Conservation (phyloP, 352 stramenopile genomes). For the Pythium rhizo-oryzae region DNA sequence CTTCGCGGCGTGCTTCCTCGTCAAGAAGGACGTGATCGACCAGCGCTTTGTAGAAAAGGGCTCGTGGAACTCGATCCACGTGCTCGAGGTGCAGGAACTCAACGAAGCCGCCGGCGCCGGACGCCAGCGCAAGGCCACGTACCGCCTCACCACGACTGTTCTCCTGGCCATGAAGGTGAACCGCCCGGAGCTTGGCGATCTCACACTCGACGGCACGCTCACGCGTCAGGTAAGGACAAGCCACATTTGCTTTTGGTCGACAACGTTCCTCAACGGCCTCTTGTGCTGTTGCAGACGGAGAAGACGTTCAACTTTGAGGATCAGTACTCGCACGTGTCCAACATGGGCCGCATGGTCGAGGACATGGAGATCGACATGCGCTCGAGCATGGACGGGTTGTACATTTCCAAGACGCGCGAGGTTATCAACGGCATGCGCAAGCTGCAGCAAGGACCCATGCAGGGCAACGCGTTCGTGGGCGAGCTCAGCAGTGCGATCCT, state of each 20-base stretch:
- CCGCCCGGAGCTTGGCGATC: conserved; percentile 71
- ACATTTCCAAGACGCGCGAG: conserved; percentile 96
- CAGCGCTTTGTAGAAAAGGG: conserved; percentile 84
- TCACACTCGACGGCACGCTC: conserved; percentile 91
- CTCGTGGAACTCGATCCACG: conserved; percentile 95
- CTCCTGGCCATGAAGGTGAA: conserved; percentile 91
- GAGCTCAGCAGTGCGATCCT: conserved; percentile 74
- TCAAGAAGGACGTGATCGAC: conserved; percentile 92
- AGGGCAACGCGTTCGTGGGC: conserved; percentile 72
- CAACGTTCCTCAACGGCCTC: no score
- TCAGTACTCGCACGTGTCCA: conserved; percentile 89
- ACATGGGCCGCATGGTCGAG: conserved; percentile 96
- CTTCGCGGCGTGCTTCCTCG: conserved; percentile 94
- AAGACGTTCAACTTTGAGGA: conserved; percentile 74
- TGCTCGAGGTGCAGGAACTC: conserved; percentile 90
- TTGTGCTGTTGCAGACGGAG: conserved; percentile 36
- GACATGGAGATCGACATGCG: conserved; percentile 96
- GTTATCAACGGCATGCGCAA: conserved; percentile 94
- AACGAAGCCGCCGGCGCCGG: conserved; percentile 10
- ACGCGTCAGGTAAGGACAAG: conserved; percentile 60
- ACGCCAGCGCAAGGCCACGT: conserved; percentile 74
- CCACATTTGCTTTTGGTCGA: no score
- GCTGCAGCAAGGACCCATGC: conserved; percentile 62
- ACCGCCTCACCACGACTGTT: conserved; percentile 94
- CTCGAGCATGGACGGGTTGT: conserved; percentile 90